phyloP scores from a whole-genome alignment of 257 asterid species.

The Przewalskia tangutica region DNA sequence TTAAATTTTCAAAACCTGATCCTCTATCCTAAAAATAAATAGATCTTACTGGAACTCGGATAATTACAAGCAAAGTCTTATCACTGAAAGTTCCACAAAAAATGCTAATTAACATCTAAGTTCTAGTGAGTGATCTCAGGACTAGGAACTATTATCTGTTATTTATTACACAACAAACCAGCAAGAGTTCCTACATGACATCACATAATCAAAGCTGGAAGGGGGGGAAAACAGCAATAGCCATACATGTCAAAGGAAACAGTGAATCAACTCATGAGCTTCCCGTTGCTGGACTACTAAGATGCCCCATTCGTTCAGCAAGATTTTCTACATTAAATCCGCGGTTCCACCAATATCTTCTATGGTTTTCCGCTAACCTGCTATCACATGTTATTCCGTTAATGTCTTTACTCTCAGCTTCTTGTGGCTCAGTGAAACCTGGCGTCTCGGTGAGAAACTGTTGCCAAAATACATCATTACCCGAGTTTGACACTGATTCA shows the following conservation, averaged over 20 bases:
- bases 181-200: background rate
- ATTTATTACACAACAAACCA: background rate
- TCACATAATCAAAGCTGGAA: background rate
- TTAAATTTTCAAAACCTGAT: too few relatives aligned
- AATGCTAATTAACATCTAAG: background rate
- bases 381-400: slow-evolving; percentile 15
- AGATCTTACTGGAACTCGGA: background rate
- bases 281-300: slow-evolving; percentile 30
- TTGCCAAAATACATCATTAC: slow-evolving; percentile 79
- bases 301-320: slow-evolving; percentile 43
- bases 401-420: slow-evolving; percentile 29
- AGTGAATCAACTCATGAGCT: slow-evolving; percentile 11
- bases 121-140: background rate
- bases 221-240: background rate
- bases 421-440: slow-evolving; percentile 26
- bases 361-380: slow-evolving; percentile 21
- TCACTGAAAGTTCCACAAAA: background rate
- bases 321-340: slow-evolving; percentile 30
- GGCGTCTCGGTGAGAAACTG: slow-evolving; percentile 76
- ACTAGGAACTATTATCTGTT: background rate
- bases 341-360: slow-evolving; percentile 50
- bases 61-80: background rate
- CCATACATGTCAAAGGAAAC: background rate
- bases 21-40: too few relatives aligned
- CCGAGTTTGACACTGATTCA: slow-evolving; percentile 29